Base-by-base conservation (phyloP, 805 yeast species). In the Monosporozyma aerobia region DNA sequence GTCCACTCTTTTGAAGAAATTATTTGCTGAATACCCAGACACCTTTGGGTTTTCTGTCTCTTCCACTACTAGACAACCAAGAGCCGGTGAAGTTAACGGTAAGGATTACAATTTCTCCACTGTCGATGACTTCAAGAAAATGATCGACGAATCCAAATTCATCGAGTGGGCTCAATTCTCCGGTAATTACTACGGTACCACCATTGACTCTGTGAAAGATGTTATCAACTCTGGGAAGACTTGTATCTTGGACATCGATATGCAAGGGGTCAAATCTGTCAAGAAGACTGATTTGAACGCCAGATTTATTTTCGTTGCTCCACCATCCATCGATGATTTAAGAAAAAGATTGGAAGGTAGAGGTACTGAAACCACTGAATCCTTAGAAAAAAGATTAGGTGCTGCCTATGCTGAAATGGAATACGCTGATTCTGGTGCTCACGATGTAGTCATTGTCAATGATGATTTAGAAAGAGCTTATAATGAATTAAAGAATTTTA, bases 81-180 rank as follows among this genome's bases (percentile, higher is more conserved):
- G 99, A 70, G 78, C 82, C 3, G 99, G 99, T 59, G 99, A 94
- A 74, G 78, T 75, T 49, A 77, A 90, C 66, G 97, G 97, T 55
- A 78, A 77, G 60, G 96, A 95, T 66, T 94, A 94, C 77, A 83
- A 92, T 71, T 94, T 92, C 68, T 79, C 79, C 52, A 78, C 85
- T 32, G 90, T 86, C 53, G 94, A 86, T 14, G 79, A 80, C 54
- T 94, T 94, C 79, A 79, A 89, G 71, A 66, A 75, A 59, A 76
- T 88, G 70, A 89, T 94, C 58, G 83, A 76, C 10, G 82, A 82
- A 25, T 74, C 80, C 46, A 85, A 83, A 57, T 94, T 94, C 73
- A 83, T 94, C 59, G 99, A 94, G 73, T 89, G 96, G 94, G 99
- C 99, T 4, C 94, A 90, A 72, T 94, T 94, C 65, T 88, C 96